Evolutionary conservation across 768 basidiomycete species (phyloP).

Genomic region (Panaeolus papilionaceus): DNA sequence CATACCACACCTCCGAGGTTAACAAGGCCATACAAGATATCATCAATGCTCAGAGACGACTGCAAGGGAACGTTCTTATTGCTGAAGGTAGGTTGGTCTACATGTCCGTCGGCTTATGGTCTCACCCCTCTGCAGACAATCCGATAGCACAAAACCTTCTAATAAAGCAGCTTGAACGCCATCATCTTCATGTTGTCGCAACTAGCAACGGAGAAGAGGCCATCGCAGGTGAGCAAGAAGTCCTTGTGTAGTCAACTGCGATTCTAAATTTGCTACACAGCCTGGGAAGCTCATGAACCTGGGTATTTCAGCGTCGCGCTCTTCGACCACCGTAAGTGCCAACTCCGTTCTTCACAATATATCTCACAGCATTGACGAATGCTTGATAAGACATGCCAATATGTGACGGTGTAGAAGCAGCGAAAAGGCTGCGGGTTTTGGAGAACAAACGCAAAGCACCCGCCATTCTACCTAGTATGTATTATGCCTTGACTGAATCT

Average conservation of each 20-base stretch:
- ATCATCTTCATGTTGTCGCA: constrained; percentile 63
- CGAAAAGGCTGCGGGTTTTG: constrained; percentile 63
- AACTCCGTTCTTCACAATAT: not conserved
- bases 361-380: constrained; percentile 7
- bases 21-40: constrained; percentile 53
- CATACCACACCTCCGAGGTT: constrained; percentile 42
- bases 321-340: constrained; percentile 73
- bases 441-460: constrained; percentile 63
- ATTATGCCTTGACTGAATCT: constrained; percentile 2
- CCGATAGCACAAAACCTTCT: constrained; percentile 72
- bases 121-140: constrained; percentile 55
- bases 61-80: constrained; percentile 72
- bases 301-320: constrained; percentile 74
- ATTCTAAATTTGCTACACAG: constrained; percentile 34
- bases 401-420: constrained; percentile 79
- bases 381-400: constrained; percentile 70
- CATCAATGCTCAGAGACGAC: constrained; percentile 53
- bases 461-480: constrained; percentile 61
- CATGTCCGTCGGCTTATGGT: not conserved
- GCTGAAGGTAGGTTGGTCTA: constrained; percentile 61
- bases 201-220: constrained; percentile 76
- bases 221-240: constrained; percentile 48
- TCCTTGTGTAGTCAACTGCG: constrained; percentile 5
- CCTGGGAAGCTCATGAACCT: constrained; percentile 72
- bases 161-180: constrained; percentile 69